Percentiles rank a stretch among this genome's conserved stretches.
Evolutionary conservation across 169 alveolate species (phyloP).

Genomic region (Besnoitia besnoiti): DNA sequence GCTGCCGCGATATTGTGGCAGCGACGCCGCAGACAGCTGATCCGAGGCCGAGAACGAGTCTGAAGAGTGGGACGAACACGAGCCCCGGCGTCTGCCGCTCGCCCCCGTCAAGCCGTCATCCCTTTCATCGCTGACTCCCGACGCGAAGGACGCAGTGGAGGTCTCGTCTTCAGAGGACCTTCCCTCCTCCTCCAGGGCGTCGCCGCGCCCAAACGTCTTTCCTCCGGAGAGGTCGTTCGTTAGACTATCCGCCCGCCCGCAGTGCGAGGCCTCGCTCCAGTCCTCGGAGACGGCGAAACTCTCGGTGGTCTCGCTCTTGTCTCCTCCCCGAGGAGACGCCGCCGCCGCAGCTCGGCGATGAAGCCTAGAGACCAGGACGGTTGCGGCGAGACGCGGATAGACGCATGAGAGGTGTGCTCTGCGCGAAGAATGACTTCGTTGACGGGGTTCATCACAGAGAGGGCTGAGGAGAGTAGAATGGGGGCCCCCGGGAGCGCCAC

Average conservation of each 20-base stretch:
- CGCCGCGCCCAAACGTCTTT: neutral
- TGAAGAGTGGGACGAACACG: neutral
- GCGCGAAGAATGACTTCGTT: neutral
- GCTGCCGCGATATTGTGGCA: neutral
- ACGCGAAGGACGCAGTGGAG: neutral
- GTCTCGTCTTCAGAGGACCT: neutral
- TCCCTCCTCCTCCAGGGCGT: neutral
- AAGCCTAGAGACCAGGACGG: conserved; percentile 15
- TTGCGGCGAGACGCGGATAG: neutral
- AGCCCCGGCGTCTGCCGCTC: neutral
- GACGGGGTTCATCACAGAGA: neutral
- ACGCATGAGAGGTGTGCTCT: neutral
- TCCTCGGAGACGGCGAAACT: neutral
- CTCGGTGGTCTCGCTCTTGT: neutral
- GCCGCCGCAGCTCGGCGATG: neutral
- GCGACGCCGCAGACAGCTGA: neutral
- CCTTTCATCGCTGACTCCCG: neutral
- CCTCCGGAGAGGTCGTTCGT: neutral
- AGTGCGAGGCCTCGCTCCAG: neutral
- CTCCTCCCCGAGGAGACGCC: neutral
- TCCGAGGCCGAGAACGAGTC: neutral
- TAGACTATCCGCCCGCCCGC: neutral
- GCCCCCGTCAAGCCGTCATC: neutral
- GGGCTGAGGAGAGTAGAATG: neutral
- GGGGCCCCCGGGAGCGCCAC: neutral